A percentile compares a stretch with the other conserved stretches of the same genome.
These are phyloP conservation scores for Melastoma malabathricum DNA, from an alignment of 345 rosid genomes.

Conservation along the genomic window DNA sequence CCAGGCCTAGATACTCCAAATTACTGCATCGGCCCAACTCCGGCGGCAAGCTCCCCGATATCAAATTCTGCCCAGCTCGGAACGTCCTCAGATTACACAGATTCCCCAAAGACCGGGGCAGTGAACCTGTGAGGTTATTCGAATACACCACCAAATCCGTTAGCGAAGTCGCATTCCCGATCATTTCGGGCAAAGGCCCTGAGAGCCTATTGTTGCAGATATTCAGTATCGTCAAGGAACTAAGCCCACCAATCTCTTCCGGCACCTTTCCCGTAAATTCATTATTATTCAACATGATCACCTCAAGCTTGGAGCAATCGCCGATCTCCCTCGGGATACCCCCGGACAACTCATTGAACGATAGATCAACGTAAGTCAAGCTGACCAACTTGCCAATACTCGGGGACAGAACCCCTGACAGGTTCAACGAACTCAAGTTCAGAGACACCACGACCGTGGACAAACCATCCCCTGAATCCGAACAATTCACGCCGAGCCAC, in stretches of 20 bases:
- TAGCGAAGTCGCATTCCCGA: slow-evolving; percentile 51
- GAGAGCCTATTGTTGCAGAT: slow-evolving; percentile 63
- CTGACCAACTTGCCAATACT: slow-evolving; percentile 56
- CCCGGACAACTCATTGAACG: slow-evolving; percentile 46
- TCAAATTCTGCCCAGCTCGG: slow-evolving; percentile 76
- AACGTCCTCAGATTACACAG: slow-evolving; percentile 42
- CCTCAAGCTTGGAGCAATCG: slow-evolving; percentile 38
- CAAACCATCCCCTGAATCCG: slow-evolving; percentile 19
- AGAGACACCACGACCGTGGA: slow-evolving; percentile 31
- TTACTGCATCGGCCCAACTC: slow-evolving; percentile 57
- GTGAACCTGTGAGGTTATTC: slow-evolving; percentile 54
- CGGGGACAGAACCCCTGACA: slow-evolving; percentile 62
- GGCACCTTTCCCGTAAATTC: slow-evolving; percentile 49
- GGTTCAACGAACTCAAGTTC: slow-evolving; percentile 41
- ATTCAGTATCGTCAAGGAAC: slow-evolving; percentile 32
- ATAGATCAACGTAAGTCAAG: slow-evolving; percentile 51
- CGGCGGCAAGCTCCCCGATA: slow-evolving; percentile 68
- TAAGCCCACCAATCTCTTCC: slow-evolving; percentile 32
- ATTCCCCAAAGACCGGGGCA: slow-evolving; percentile 57
- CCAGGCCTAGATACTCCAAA: slow-evolving; percentile 68
- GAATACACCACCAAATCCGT: slow-evolving; percentile 51
- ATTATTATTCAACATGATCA: slow-evolving; percentile 51
- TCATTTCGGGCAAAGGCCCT: slow-evolving; percentile 56
- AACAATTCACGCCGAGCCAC: slow-evolving; percentile 71
- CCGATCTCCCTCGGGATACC: slow-evolving; percentile 54